A percentile compares a stretch with the other conserved stretches of the same genome.
These are phyloP conservation scores for Papiliotrema flavescens DNA, from an alignment of 1,284 basidiomycete species.

Conservation along the genomic window DNA sequence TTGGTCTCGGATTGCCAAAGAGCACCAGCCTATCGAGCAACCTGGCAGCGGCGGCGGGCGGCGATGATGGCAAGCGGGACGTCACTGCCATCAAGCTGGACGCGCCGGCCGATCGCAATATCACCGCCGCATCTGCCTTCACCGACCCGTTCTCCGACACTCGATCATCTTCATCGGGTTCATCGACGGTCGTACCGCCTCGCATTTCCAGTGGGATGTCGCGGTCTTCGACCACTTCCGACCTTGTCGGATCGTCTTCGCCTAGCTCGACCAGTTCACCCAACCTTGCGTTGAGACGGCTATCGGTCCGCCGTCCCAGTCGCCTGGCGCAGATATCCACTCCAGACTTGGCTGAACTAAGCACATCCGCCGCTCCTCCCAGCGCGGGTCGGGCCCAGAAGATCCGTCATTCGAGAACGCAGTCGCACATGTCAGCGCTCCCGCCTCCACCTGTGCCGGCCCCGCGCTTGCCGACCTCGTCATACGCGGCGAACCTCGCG, in stretches of 20 bases:
- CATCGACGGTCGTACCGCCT: slow-evolving; percentile 21
- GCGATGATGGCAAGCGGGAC: slow-evolving; percentile 4
- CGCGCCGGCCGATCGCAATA: neutral
- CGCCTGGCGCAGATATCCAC: slow-evolving; percentile 14
- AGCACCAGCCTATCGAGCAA: slow-evolving; percentile 1
- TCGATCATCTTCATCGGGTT: slow-evolving; percentile 20
- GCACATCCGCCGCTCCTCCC: neutral
- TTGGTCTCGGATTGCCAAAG: slow-evolving; percentile 18
- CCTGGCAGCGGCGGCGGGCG: neutral
- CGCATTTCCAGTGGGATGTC: slow-evolving; percentile 5
- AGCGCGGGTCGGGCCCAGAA: slow-evolving; percentile 1
- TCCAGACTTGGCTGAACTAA: neutral
- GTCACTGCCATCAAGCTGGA: slow-evolving; percentile 17
- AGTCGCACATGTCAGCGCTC: slow-evolving; percentile 13
- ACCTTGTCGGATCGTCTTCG: neutral
- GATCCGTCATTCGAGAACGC: slow-evolving; percentile 33
- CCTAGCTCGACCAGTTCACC: neutral
- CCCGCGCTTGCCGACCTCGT: slow-evolving; percentile 10
- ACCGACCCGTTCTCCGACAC: slow-evolving; percentile 14
- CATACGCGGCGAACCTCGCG: neutral
- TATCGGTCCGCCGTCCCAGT: slow-evolving; percentile 14
- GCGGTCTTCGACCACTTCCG: slow-evolving; percentile 11
- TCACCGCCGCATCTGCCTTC: neutral
- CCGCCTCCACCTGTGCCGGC: slow-evolving; percentile 7
- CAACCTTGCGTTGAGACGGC: neutral